Evolutionary conservation across 495 filamentous ascomycete species (phyloP), one percentile per base, ranked within the genome.

Genomic region (Neurospora sublineolata): DNA sequence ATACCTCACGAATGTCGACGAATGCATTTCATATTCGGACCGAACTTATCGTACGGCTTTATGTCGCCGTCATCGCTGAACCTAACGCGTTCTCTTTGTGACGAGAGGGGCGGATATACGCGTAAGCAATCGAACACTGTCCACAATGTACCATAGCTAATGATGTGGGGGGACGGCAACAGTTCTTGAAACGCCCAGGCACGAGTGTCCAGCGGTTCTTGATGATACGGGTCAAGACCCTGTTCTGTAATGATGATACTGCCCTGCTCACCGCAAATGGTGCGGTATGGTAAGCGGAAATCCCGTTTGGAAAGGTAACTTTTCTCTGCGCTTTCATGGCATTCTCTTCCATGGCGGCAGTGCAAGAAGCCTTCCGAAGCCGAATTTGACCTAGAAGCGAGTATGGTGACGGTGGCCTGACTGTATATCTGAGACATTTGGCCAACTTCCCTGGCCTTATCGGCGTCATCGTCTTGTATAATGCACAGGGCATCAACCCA

Each of bases 401-500:
- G 20, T 27, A 58, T 58, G 10, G 46, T 27, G 20, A 58, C 11
- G 1, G 20, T 27, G 10, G 46, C 46, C n/a, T 58, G 20, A 14
- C 46, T 2, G 20, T 58, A 58, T 14, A 58, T 58, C 0, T 27
- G 3, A 20, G 10, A 5, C 46, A 58, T 58, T 27, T 27, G 10
- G 4, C 46, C 46, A 7, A 58, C 2, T 27, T 58, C 20, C 4
- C 3, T 27, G 20, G 46, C 11, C 27, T 80, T 79, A 20, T 79
- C 74, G 2, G 74, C 38, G 4, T 37, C 71, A 30, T 77, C 73
- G 60, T 81, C 78, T 67, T 82, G 79, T 12, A 76, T 60, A 33
- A 83, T 82, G 72, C 81, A 83, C 20, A 82, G 71, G 11, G 75
- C 70, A 64, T 82, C 80, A 16, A 81, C 73, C 80, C 80, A 82